Evolutionary conservation across 176 grass and related monocot genomes (phyloP), one percentile per base, ranked within the genome.

Genomic region (Luzula sylvatica): DNA sequence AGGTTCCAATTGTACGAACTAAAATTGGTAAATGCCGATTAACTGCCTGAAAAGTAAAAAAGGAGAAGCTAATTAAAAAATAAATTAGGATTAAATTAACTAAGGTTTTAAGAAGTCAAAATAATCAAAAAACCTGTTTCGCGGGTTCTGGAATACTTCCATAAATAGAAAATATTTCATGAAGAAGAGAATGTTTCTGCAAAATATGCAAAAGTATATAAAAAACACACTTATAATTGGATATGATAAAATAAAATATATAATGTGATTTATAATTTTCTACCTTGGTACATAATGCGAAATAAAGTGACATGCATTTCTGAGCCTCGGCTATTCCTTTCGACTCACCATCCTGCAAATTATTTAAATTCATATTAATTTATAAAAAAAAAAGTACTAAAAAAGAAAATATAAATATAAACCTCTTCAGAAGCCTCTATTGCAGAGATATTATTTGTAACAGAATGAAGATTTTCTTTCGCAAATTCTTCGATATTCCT

Each of bases 221-320:
- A 0, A 35, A 35, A 35, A 35, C 30, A 9, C 9, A 4, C n/a
- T 17, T 32, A 75, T 66, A 86, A 47, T 22, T 75, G 50, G 61
- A 55, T 52, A 52, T 28, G 32, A 73, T 1, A 68, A 3, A 75
- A 39, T 15, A 19, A 73, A 26, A 17, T 43, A 3, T 26, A 61
- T 26, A 16, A 61, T 39, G 70, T 57, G 25, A 14, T 12, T 26
- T 20, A 56, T n/a, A n/a, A n/a, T 69, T 4, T 64, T 76, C 52
- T 28, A 95, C 89, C 76, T 95, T 95, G 13, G 89, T 95, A 51
- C 89, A 95, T 55, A 95, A 69, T 39, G 89, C 89, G 66, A 95
- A 95, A 82, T 88, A 85, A 25, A 95, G 80, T 26, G 89, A 95
- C 80, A 88, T 95, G 56, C 72, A 62, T 58, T 74, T 65, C 53